phyloP scores from a whole-genome alignment of 176 grass and related monocot species.

The Carex scoparia region DNA sequence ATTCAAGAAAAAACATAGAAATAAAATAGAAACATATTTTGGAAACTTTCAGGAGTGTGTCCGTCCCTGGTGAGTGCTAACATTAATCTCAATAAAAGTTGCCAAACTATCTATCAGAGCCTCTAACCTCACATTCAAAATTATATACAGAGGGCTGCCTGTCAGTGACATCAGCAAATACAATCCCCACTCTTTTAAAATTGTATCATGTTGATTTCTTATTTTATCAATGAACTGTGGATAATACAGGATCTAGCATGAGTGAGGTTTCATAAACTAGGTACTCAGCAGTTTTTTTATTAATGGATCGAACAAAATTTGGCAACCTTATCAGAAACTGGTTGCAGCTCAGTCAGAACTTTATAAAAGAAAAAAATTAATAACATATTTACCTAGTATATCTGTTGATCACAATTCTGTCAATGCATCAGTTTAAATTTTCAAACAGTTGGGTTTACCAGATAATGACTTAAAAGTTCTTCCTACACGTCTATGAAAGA shows the following conservation, averaged over 20 bases:
- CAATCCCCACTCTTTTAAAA: neutral
- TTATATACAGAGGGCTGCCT: neutral
- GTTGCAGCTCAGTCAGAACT: neutral
- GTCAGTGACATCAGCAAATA: neutral
- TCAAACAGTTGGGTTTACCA: slow-evolving; percentile 53
- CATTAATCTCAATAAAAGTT: neutral
- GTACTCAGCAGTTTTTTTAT: neutral
- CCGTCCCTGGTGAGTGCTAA: neutral
- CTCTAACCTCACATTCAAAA: neutral
- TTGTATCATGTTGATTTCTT: neutral
- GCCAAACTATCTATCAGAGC: neutral
- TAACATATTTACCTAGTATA: neutral
- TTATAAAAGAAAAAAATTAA: neutral
- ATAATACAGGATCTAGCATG: neutral
- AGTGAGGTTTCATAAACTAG: neutral
- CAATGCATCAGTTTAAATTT: slow-evolving; percentile 26
- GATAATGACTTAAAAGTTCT: too few relatives aligned
- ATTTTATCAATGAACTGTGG: neutral
- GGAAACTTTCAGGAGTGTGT: too few relatives aligned
- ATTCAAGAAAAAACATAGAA: too few relatives aligned
- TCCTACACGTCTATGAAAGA: too few relatives aligned
- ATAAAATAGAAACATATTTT: too few relatives aligned
- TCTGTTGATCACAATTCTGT: slow-evolving; percentile 10
- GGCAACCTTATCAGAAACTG: neutral
- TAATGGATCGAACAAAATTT: neutral